phyloP scores from a whole-genome alignment of 1,284 basidiomycete genomes.

The Athelia sp. region DNA sequence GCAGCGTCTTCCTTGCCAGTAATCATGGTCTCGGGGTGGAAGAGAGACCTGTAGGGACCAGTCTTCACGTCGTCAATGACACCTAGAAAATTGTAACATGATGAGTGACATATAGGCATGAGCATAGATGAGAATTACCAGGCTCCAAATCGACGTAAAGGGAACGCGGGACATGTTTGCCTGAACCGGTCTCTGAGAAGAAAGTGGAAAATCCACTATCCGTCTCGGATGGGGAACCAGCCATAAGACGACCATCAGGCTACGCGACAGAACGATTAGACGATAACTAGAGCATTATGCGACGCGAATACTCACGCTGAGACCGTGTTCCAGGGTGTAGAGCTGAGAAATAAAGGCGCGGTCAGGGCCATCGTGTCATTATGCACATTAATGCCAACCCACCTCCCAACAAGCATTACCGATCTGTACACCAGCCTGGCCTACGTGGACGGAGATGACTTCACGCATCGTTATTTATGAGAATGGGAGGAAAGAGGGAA shows the following conservation, averaged over 20 bases:
- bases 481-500: not conserved
- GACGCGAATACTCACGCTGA: conserved; percentile 64
- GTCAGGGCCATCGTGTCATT: conserved; percentile 22
- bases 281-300: not conserved
- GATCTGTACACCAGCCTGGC: conserved; percentile 95
- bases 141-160: conserved; percentile 98
- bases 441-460: conserved; percentile 94
- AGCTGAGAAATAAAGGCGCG: conserved; percentile 39
- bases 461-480: conserved; percentile 57
- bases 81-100: conserved; percentile 4
- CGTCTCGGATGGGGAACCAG: conserved; percentile 66
- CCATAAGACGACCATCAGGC: conserved; percentile 89
- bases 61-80: conserved; percentile 96
- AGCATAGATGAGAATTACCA: conserved; percentile 30
- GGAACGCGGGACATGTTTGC: conserved; percentile 97
- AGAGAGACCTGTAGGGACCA: conserved; percentile 90
- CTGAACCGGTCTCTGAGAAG: conserved; percentile 87
- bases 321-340: conserved; percentile 96
- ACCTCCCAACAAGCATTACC: conserved; percentile 92
- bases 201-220: conserved; percentile 97
- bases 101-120: too few species aligned
- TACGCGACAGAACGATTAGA: conserved; percentile 25
- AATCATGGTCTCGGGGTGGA: conserved; percentile 99
- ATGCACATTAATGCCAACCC: conserved; percentile 5
- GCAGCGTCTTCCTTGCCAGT: conserved; percentile 99